Conservation (phyloP, 1,139 yeast species). For the Candida sanyaensis region DNA sequence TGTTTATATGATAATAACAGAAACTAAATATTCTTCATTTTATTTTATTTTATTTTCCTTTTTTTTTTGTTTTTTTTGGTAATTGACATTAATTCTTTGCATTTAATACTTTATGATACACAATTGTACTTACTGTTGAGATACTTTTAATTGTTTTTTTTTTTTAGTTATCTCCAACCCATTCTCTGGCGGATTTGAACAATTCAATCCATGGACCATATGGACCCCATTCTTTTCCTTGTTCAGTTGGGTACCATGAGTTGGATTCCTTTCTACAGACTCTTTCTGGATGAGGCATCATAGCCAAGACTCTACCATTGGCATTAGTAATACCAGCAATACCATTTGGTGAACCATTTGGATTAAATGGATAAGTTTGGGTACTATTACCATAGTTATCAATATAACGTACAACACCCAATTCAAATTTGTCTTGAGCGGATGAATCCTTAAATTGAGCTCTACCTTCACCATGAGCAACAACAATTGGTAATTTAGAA, state of each 20-base stretch:
- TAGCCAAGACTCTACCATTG: constrained; percentile 92
- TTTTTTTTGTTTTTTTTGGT: no score
- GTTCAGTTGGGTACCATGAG: constrained; percentile 83
- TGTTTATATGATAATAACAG: background rate
- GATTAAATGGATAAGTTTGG: constrained; percentile 86
- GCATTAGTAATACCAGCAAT: constrained; percentile 90
- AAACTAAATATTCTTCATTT: background rate
- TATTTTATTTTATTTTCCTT: background rate
- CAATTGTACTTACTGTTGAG: no score
- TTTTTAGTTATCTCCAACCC: constrained; percentile 64
- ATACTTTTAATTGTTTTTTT: background rate
- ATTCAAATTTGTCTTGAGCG: constrained; percentile 44
- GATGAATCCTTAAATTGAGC: constrained; percentile 62
- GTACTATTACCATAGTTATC: constrained; percentile 90
- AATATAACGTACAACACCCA: constrained; percentile 70
- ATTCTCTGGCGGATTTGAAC: constrained; percentile 89
- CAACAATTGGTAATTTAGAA: constrained; percentile 91
- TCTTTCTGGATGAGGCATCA: constrained; percentile 99
- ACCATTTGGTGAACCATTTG: constrained; percentile 94
- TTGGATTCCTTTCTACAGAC: constrained; percentile 84
- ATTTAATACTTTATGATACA: background rate
- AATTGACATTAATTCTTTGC: background rate
- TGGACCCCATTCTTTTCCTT: constrained; percentile 63
- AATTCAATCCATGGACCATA: constrained; percentile 95
- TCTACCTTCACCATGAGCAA: constrained; percentile 98